Percentiles rank a stretch among this genome's conserved stretches.
Evolutionary conservation across 106 monocot species (phyloP).

Genomic region (Vanilla planifolia): DNA sequence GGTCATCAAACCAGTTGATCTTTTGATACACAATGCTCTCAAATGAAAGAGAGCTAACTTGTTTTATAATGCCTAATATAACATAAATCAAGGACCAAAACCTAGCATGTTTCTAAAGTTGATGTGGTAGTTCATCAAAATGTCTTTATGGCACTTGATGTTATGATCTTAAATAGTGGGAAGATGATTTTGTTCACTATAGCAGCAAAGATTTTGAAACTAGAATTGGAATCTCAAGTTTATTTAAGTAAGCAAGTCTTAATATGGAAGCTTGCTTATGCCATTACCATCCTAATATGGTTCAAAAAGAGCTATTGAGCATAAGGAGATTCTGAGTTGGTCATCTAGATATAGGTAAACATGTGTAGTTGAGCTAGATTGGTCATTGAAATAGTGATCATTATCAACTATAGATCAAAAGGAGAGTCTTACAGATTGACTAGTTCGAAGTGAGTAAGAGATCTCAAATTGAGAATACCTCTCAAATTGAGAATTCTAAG

Average conservation of each 20-base stretch:
- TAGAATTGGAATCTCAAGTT: slow-evolving; percentile 39
- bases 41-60: slow-evolving; percentile 35
- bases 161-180: slow-evolving; percentile 32
- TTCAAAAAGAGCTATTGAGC: no score
- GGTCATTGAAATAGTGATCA: no score
- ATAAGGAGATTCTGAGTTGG: no score
- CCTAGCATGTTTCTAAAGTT: slow-evolving; percentile 34
- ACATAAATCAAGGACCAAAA: slow-evolving; percentile 45
- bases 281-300: no score
- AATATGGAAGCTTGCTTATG: neutral
- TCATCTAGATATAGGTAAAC: no score
- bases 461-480: no score
- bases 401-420: no score
- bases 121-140: slow-evolving; percentile 40
- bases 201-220: slow-evolving; percentile 30
- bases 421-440: neutral
- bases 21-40: slow-evolving; percentile 38
- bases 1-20: slow-evolving; percentile 56
- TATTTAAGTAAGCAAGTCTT: slow-evolving; percentile 33
- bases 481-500: no score
- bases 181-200: slow-evolving; percentile 25
- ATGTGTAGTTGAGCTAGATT: neutral
- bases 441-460: no score
- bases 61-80: slow-evolving; percentile 26
- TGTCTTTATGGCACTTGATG: slow-evolving; percentile 31